A percentile compares a stretch with the other conserved stretches of the same genome.
Evolutionary conservation across 306 rosid genomes (phyloP).

Genomic region (Begonia fuchsioides): DNA sequence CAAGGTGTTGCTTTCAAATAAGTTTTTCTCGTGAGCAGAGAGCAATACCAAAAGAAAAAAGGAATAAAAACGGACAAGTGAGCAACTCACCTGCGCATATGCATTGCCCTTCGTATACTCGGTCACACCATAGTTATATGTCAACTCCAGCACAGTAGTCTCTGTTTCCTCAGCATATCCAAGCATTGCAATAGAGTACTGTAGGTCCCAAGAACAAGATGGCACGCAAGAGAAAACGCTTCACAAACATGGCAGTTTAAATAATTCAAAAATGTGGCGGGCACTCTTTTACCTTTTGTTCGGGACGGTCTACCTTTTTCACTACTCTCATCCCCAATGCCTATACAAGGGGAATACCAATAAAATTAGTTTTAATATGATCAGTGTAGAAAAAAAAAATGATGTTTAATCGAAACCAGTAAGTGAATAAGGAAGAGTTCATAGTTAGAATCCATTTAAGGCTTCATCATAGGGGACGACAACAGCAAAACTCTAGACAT

Average conservation of each 20-base stretch:
- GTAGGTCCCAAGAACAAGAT: slow-evolving; percentile 13
- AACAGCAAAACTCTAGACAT: too few relatives aligned
- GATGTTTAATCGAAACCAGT: too few relatives aligned
- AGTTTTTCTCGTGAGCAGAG: too few relatives aligned
- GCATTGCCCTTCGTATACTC: slow-evolving; percentile 89
- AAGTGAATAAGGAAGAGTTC: too few relatives aligned
- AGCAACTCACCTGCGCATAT: too few relatives aligned
- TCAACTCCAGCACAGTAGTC: slow-evolving; percentile 82
- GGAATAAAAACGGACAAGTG: too few relatives aligned
- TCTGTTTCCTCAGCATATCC: slow-evolving; percentile 79
- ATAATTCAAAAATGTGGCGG: background rate
- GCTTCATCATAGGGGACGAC: too few relatives aligned
- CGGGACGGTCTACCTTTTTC: slow-evolving; percentile 67
- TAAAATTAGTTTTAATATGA: background rate
- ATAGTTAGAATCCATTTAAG: too few relatives aligned
- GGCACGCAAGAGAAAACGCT: slow-evolving; percentile 7
- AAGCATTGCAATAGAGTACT: slow-evolving; percentile 74
- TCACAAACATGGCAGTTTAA: background rate
- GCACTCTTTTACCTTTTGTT: slow-evolving; percentile 53
- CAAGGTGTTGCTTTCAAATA: too few relatives aligned
- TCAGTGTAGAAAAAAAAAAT: too few relatives aligned
- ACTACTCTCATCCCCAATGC: slow-evolving; percentile 71
- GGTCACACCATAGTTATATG: slow-evolving; percentile 86
- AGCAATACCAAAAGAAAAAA: background rate
- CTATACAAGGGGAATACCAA: slow-evolving; percentile 27